Evolutionary conservation across 768 basidiomycete species (phyloP).

Genomic region (Flagelloscypha sp.): DNA sequence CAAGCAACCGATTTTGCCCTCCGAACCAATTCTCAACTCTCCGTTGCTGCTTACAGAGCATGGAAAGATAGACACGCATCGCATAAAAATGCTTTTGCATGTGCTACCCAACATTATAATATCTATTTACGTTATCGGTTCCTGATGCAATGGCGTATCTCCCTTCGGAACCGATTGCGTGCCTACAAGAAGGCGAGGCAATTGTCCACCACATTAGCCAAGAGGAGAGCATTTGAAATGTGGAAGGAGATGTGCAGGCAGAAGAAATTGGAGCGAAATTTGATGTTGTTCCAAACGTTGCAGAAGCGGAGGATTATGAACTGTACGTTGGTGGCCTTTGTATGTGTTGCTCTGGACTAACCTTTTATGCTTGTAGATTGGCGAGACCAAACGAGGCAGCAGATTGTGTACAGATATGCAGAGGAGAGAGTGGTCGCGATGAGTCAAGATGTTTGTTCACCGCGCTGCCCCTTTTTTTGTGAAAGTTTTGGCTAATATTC

Average conservation of each 20-base stretch:
- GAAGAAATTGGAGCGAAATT: slow-evolving; percentile 34
- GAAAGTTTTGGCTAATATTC: slow-evolving; percentile 1
- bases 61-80: slow-evolving; percentile 38
- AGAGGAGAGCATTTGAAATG: slow-evolving; percentile 36
- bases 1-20: slow-evolving; percentile 41
- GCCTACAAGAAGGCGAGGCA: slow-evolving; percentile 45
- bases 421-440: slow-evolving; percentile 6
- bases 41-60: slow-evolving; percentile 27
- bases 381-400: slow-evolving; percentile 9
- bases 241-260: slow-evolving; percentile 42
- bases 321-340: slow-evolving; percentile 32
- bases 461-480: too few relatives aligned
- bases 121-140: slow-evolving; percentile 29
- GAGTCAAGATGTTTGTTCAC: neutral
- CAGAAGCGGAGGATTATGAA: slow-evolving; percentile 27
- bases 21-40: slow-evolving; percentile 33
- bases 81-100: slow-evolving; percentile 37
- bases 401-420: slow-evolving; percentile 5
- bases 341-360: slow-evolving; percentile 13
- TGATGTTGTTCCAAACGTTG: slow-evolving; percentile 33
- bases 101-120: slow-evolving; percentile 44
- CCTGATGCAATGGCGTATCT: slow-evolving; percentile 49
- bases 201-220: slow-evolving; percentile 42
- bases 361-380: slow-evolving; percentile 8
- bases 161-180: slow-evolving; percentile 41